Conservation (phyloP, 331 rosid genomes). For the Pyrus hybrid region DNA sequence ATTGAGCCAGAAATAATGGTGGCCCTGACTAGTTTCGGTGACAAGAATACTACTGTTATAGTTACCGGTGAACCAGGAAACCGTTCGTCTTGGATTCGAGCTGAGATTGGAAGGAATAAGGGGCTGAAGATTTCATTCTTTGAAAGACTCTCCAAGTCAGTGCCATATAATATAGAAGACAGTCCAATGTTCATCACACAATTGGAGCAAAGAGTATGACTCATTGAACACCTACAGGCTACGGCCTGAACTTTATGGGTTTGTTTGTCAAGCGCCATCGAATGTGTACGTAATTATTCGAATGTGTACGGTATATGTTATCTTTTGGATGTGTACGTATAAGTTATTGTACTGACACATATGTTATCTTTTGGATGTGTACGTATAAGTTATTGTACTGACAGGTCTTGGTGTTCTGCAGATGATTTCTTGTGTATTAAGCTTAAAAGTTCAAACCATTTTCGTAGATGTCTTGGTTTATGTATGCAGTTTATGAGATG, state of each 20-base stretch:
- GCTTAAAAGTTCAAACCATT: background rate
- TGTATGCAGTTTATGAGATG: background rate
- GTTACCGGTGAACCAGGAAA: slow-evolving; percentile 18
- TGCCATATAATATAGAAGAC: background rate
- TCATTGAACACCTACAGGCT: too few relatives aligned
- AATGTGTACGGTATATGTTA: too few relatives aligned
- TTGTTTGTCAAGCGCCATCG: too few relatives aligned
- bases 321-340: too few relatives aligned
- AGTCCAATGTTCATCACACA: slow-evolving; percentile 5
- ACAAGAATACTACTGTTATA: slow-evolving; percentile 12
- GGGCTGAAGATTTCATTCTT: slow-evolving; percentile 34
- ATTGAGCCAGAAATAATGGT: slow-evolving; percentile 24
- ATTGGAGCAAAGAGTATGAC: background rate
- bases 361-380: too few relatives aligned
- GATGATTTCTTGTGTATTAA: background rate
- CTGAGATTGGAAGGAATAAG: slow-evolving; percentile 16
- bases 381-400: too few relatives aligned
- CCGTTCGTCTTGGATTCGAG: slow-evolving; percentile 19
- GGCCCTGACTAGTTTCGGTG: slow-evolving; percentile 21
- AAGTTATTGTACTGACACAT: too few relatives aligned
- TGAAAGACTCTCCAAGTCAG: slow-evolving; percentile 17
- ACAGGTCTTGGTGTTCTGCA: background rate
- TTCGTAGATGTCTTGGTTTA: background rate
- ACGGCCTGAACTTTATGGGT: too few relatives aligned
- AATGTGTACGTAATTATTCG: too few relatives aligned